phyloP scores from a whole-genome alignment of 1,284 basidiomycete genomes.

The Moesziomyces sp. region DNA sequence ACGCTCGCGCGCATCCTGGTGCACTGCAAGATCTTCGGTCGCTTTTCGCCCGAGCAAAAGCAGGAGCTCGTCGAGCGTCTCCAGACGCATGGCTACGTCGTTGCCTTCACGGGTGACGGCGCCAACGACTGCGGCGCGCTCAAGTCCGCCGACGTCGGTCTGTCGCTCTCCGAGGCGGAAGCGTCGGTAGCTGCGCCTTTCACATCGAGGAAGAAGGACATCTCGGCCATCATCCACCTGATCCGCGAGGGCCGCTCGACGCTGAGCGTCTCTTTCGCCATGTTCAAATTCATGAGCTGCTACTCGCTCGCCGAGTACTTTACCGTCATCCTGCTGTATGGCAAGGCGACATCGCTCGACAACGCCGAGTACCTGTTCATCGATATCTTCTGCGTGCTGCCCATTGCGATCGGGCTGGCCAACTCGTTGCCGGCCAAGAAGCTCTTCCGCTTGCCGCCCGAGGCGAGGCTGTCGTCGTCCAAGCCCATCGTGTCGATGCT shows the following conservation, averaged over 20 bases:
- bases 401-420: conserved; percentile 49
- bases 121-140: conserved; percentile 55
- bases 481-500: conserved; percentile 41
- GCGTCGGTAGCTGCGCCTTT: conserved; percentile 53
- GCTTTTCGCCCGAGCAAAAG: conserved; percentile 54
- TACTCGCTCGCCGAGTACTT: conserved; percentile 55
- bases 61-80: conserved; percentile 51
- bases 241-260: conserved; percentile 47
- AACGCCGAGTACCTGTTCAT: conserved; percentile 57
- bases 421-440: conserved; percentile 27
- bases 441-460: conserved; percentile 21
- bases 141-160: conserved; percentile 52
- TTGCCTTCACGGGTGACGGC: conserved; percentile 48
- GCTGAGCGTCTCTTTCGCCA: conserved; percentile 29
- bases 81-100: conserved; percentile 39
- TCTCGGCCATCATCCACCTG: conserved; percentile 29
- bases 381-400: conserved; percentile 48
- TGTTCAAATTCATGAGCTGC: conserved; percentile 45
- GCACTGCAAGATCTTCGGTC: conserved; percentile 44
- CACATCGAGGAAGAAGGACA: conserved; percentile 34
- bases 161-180: conserved; percentile 50
- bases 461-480: conserved; percentile 36
- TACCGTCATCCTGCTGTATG: conserved; percentile 51
- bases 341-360: conserved; percentile 43
- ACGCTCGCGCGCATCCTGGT: conserved; percentile 45